Evolutionary conservation across 768 basidiomycete species (phyloP), one percentile per base, ranked within the genome.

Genomic region (Crucibulum laeve): DNA sequence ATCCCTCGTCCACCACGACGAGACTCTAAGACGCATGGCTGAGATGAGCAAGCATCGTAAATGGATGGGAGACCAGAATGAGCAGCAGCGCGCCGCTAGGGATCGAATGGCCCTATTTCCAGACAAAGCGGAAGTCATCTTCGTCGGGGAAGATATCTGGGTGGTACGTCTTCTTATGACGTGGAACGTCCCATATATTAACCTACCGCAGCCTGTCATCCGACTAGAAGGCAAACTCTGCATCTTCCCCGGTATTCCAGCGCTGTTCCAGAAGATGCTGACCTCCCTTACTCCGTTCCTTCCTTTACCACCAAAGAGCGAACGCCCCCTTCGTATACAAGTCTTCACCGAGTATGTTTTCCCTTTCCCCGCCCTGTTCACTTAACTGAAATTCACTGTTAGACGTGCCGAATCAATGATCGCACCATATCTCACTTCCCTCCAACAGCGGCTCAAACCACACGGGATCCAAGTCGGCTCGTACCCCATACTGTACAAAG

Each of bases 31-130:
- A 3, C 79, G 92, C 4, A 87, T 95, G 82, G 68, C 61, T 24
- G 80, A 76, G 14, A 71, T 80, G 60, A 71, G 67, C 47, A 79
- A 73, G 42, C 66, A 77, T 34, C 68, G 82, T 17, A 69, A 75
- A 19, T 79, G 82, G 64, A 59, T 82, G 3, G 59, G 67, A 14
- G 68, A 74, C 17, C 88, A 88, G 61, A 87, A 76, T 5, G 72
- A 79, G 4, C 84, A 91, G 52, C 91, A 96, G 56, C 70, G 69
- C 25, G 73, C 71, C 3, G 93, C 93, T 1, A 79, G 87, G 18
- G 72, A 82, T 50, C 73, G 92, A 38, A 98, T 98, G 94, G 94
- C 91, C 0, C 64, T 92, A 26, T 91, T 98, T 57, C 94, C 94
- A 0, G 73, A 77, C 13, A 61, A 74, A 3, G 82, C 83, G 0